Conservation (phyloP, 176 grass and related monocot species). For the Elaeis guineensis region DNA sequence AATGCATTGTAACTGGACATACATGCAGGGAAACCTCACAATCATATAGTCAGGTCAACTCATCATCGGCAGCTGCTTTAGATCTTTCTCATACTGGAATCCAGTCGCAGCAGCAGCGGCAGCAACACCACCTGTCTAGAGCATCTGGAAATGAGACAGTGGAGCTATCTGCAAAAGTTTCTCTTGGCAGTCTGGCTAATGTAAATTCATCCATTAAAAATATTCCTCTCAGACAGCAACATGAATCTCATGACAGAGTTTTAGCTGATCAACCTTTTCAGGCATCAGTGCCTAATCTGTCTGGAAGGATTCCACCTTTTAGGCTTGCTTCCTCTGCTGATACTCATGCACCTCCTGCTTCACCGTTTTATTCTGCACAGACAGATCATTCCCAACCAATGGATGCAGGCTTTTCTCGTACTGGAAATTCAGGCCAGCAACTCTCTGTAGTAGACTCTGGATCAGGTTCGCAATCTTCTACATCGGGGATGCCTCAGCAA, state of each 20-base stretch:
- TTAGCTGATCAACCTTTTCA: constrained; percentile 6
- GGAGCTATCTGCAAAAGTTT: background rate
- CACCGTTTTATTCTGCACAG: constrained; percentile 15
- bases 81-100: background rate
- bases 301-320: constrained; percentile 5
- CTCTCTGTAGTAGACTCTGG: constrained; percentile 37
- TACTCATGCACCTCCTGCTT: constrained; percentile 6
- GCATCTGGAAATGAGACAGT: background rate
- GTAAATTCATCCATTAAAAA: background rate
- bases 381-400: background rate
- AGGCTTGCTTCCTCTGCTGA: constrained; percentile 11
- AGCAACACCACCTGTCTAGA: background rate
- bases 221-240: background rate
- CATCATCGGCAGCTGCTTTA: background rate
- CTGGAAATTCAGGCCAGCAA: constrained; percentile 35
- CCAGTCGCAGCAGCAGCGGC: background rate
- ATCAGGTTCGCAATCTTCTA: constrained; percentile 29
- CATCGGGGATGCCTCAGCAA: constrained; percentile 38
- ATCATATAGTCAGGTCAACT: background rate
- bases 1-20: constrained; percentile 3
- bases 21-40: background rate
- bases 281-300: background rate
- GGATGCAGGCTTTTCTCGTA: constrained; percentile 25
- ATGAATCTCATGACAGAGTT: background rate
- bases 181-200: background rate